Evolutionary conservation across 768 basidiomycete species (phyloP).

Genomic region (Suillus subluteus): DNA sequence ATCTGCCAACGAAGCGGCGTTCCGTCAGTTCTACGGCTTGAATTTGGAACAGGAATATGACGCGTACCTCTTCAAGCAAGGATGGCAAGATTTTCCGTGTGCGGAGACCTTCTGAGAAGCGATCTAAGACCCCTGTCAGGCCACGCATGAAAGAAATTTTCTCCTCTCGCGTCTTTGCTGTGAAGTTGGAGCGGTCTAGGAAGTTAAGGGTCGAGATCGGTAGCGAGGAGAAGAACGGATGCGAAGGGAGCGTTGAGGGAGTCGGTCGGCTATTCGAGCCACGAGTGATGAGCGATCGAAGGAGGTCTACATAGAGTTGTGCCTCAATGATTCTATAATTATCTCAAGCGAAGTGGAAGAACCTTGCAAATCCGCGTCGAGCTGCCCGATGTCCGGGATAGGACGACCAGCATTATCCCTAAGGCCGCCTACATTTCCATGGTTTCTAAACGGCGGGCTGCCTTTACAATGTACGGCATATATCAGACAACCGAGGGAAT

Average conservation of each 20-base stretch:
- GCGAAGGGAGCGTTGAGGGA: conserved; percentile 78
- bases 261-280: conserved; percentile 73
- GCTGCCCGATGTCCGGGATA: conserved; percentile 59
- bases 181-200: conserved; percentile 93
- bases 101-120: conserved; percentile 85
- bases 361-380: conserved; percentile 80
- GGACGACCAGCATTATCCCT: conserved; percentile 72
- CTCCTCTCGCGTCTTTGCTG: conserved; percentile 91
- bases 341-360: conserved; percentile 16
- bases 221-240: conserved; percentile 92
- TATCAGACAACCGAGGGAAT: conserved; percentile 87
- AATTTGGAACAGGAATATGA: conserved; percentile 10
- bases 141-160: conserved; percentile 97
- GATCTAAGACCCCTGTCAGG: conserved; percentile 73
- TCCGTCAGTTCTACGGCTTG: conserved; percentile 9
- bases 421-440: conserved; percentile 70
- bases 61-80: conserved; percentile 86
- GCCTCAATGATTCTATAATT: conserved; percentile 17
- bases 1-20: conserved; percentile 49
- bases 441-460: conserved; percentile 84
- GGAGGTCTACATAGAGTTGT: conserved; percentile 56
- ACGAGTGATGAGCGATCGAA: conserved; percentile 81
- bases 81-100: conserved; percentile 90
- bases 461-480: conserved; percentile 92
- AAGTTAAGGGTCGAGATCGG: conserved; percentile 97